Conservation (phyloP, 345 rosid genomes). For the Aethionema arabicum region DNA sequence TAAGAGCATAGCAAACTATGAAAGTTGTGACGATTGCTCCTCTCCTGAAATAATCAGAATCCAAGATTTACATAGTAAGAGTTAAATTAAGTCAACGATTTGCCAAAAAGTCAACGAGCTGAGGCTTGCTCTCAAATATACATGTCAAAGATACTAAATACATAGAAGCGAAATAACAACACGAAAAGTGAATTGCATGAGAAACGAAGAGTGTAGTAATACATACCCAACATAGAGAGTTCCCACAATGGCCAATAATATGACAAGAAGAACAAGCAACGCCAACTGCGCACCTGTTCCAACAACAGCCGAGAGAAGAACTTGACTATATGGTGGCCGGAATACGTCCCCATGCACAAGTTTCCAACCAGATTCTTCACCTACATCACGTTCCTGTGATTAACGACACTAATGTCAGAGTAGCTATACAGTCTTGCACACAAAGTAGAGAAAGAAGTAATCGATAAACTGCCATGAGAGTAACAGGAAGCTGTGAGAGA, state of each 20-base stretch:
- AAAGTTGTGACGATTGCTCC: conserved; percentile 99
- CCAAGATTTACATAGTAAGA: not conserved
- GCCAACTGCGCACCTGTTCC: conserved; percentile 97
- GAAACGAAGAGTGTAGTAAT: conserved; percentile 15
- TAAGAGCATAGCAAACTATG: conserved; percentile 93
- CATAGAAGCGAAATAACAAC: not conserved
- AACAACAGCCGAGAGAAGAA: conserved; percentile 83
- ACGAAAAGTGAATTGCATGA: conserved; percentile 6
- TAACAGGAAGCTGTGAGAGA: conserved; percentile 6
- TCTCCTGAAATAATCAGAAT: conserved; percentile 60
- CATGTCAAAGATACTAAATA: conserved; percentile 15
- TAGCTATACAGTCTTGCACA: conserved; percentile 7
- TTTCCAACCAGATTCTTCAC: conserved; percentile 98
- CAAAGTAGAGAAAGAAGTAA: conserved; percentile 1
- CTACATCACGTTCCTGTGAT: conserved; percentile 87
- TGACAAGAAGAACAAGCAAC: conserved; percentile 88
- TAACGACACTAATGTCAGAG: conserved; percentile 23
- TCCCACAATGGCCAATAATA: conserved; percentile 85
- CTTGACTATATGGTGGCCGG: conserved; percentile 66
- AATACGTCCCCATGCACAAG: conserved; percentile 98
- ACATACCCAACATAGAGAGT: conserved; percentile 88
- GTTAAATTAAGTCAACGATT: conserved; percentile 11
- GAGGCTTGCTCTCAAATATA: not conserved
- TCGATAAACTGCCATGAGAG: conserved; percentile 15
- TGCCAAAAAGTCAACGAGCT: conserved; percentile 3